Evolutionary conservation across 2,329 filamentous ascomycete species (phyloP).

Genomic region (Alternaria triticimaculans): DNA sequence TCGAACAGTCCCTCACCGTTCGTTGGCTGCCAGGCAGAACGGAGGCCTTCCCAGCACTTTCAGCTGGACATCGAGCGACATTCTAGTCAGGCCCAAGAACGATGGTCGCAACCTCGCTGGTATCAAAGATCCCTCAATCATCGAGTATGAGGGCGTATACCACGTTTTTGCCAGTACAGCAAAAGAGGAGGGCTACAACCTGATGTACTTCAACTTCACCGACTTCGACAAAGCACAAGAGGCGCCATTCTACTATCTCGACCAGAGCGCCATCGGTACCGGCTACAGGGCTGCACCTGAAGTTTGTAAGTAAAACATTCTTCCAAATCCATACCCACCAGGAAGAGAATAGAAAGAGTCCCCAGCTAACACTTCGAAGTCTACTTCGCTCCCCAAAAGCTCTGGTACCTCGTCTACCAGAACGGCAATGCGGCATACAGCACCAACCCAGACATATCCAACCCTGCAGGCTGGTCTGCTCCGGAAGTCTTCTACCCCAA

Average conservation of each 20-base stretch:
- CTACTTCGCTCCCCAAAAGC: constrained; percentile 51
- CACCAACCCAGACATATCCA: constrained; percentile 50
- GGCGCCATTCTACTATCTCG: constrained; percentile 49
- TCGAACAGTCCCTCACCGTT: constrained; percentile 2
- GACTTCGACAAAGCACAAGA: constrained; percentile 41
- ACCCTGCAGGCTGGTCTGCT: constrained; percentile 51
- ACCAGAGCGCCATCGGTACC: constrained; percentile 46
- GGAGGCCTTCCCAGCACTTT: constrained; percentile 33
- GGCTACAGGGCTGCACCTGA: constrained; percentile 53
- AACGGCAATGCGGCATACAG: constrained; percentile 54
- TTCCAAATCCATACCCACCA: background rate
- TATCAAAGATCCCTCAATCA: constrained; percentile 47
- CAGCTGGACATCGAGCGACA: constrained; percentile 38
- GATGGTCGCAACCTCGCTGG: constrained; percentile 35
- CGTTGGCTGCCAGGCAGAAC: constrained; percentile 5
- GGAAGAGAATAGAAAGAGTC: background rate
- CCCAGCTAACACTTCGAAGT: constrained; percentile 17
- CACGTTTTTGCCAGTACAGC: constrained; percentile 53
- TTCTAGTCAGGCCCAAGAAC: constrained; percentile 37
- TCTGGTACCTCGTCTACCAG: constrained; percentile 54
- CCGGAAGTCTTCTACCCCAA: constrained; percentile 46
- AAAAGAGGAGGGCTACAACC: constrained; percentile 45
- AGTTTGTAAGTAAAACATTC: constrained; percentile 31
- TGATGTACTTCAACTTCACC: constrained; percentile 53
- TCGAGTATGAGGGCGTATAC: constrained; percentile 49